Base-by-base conservation (phyloP, 164 flowering plant species). In the Kingdonia uniflora region DNA sequence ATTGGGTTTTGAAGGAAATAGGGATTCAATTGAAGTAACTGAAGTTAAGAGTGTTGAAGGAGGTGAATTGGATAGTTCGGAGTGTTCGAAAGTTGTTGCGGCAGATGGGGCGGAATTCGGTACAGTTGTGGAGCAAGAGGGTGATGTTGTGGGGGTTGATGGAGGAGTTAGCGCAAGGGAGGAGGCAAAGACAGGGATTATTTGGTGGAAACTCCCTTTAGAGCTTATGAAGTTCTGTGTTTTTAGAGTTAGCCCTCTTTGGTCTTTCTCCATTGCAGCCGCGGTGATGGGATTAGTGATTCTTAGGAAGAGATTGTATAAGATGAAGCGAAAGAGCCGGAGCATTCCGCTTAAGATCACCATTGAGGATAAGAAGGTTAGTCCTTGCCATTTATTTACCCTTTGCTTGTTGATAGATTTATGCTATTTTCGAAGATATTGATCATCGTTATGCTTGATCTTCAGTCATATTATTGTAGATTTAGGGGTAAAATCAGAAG, bases 361-460 rank as follows among this genome's bases (percentile, higher is more conserved):
- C 23, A 25, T 87, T 26, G 96, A 87, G 54, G 94, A 88, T 58
- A 85, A 85, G 95, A 87, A 85, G 96, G 98, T 91, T 61, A 66
- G 71, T 38, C 13, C 6, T 56, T 52, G 11, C n/a, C 19, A 5
- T n/a, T 11, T 11, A n/a, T 15, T 59, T 12, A 6, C n/a, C 21
- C 24, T 19, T 12, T 49, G 6, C 14, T 49, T 23, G 14, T 11
- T 49, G 12, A 38, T 14, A 42, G 10, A 44, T 5, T 0, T 44
- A 19, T 16, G 19, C 22, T 44, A 1, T 44, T 16, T 44, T 2
- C 20, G 11, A 8, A 10, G 19, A 2, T 44, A 8, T 44, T 19
- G 11, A 2, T 44, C 6, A 44, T 44, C n/a, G 22, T 12, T 21
- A 44, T n/a, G 17, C 20, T 44, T 44, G 48, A 16, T 44, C 11